A percentile compares a stretch with the other conserved stretches of the same genome.
Evolutionary conservation across 2,329 filamentous ascomycete species (phyloP).

Genomic region (Cladophialophora bantiana): DNA sequence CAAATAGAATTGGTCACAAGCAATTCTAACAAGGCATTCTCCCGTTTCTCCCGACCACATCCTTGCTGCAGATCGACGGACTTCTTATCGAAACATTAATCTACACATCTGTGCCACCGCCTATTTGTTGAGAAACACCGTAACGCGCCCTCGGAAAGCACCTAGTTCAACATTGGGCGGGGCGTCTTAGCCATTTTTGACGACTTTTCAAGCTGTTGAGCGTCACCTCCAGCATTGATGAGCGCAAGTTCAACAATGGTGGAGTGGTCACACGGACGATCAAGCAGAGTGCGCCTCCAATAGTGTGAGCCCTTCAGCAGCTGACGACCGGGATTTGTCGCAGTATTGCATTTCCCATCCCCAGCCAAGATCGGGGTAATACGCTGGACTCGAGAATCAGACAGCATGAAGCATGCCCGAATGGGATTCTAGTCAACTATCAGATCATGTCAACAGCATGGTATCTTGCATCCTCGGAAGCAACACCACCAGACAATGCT

Average conservation of each 20-base stretch:
- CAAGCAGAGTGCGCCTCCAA: background rate
- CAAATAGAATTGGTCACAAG: slow-evolving; percentile 1
- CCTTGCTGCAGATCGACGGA: slow-evolving; percentile 11
- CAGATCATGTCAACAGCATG: background rate
- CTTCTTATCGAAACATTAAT: slow-evolving; percentile 4
- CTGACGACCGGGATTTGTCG: background rate
- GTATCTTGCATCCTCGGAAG: background rate
- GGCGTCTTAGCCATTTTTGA: background rate
- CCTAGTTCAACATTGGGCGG: background rate
- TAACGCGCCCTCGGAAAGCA: background rate
- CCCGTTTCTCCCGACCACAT: slow-evolving; percentile 2
- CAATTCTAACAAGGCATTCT: background rate
- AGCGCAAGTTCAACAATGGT: background rate
- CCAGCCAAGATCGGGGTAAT: background rate
- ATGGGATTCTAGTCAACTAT: background rate
- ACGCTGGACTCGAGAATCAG: background rate
- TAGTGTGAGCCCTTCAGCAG: background rate
- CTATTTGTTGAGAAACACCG: slow-evolving; percentile 5
- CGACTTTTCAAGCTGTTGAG: background rate
- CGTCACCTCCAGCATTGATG: background rate
- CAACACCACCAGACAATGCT: background rate
- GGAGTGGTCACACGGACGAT: background rate
- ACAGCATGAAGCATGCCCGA: background rate
- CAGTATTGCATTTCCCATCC: background rate
- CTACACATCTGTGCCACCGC: background rate